Evolutionary conservation across 257 asterid genomes (phyloP), one percentile per base, ranked within the genome.

Genomic region (Petunia axillaris): DNA sequence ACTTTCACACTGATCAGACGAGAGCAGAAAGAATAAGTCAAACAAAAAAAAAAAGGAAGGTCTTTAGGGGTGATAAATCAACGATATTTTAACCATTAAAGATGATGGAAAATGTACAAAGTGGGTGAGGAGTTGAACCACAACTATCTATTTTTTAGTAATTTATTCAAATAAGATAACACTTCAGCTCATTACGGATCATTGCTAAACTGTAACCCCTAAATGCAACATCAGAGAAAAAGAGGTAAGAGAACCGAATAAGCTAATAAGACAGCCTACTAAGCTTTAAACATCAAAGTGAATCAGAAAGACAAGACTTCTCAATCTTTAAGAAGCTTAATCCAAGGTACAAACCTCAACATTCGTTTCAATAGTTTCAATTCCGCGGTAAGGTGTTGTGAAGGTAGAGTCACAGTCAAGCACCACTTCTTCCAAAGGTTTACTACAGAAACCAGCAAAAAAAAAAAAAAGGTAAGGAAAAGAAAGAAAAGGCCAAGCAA

Each of bases 361-460:
- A 83, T 66, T 86, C 78, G 63, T 77, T 84, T 92, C 95, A 25
- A 89, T 83, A 82, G 76, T 75, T 82, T 81, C 89, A 82, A 97
- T 91, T 81, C 99, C 98, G 68, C 88, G 74, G 83, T 96, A 96
- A 76, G 98, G 99, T 76, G 99, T 96, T 79, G 98, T 96, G 91
- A 96, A 96, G 60, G 99, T 96, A 86, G 92, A 96, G 81, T 96
- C 99, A 81, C 94, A 96, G 78, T 96, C 99, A 80, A 94, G 90
- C 83, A 94, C 88, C 89, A 94, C 91, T 90, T 92, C 89, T 79
- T 96, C 90, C 43, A 91, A 84, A 46, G 99, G 98, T 82, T 92
- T 88, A 90, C 99, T 96, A 90, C 90, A 84, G 75, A 79, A 84
- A 78, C 15, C 64, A 84, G 85, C 63, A 83, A 78, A 37, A 44